Evolutionary conservation across 176 grass and related monocot species (phyloP).

Genomic region (Triticum urartu): DNA sequence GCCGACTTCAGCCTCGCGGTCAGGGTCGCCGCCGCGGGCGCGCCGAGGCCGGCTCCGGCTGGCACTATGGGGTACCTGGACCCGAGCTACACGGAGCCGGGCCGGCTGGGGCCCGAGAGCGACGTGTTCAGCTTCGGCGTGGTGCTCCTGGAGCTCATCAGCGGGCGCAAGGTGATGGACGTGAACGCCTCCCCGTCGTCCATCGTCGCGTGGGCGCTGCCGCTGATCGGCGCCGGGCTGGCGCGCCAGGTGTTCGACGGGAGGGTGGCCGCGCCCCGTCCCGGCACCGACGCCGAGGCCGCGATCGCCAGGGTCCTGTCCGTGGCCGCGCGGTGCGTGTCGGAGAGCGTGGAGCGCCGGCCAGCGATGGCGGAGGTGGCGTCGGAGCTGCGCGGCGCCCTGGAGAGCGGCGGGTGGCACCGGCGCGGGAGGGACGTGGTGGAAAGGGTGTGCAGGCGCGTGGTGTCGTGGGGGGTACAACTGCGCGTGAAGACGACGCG

Average conservation of each 20-base stretch:
- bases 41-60: conserved; percentile 31
- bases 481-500: conserved; percentile 40
- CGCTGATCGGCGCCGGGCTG: conserved; percentile 31
- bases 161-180: conserved; percentile 91
- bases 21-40: background rate
- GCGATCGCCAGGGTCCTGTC: conserved; percentile 41
- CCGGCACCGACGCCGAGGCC: background rate
- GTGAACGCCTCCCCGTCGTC: conserved; percentile 55
- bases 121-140: conserved; percentile 99
- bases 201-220: conserved; percentile 72
- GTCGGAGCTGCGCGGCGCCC: conserved; percentile 53
- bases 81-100: conserved; percentile 81
- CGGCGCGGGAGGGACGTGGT: background rate
- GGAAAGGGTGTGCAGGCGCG: conserved; percentile 37
- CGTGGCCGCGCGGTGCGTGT: conserved; percentile 66
- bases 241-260: conserved; percentile 49
- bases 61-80: conserved; percentile 99
- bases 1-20: conserved; percentile 92
- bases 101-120: conserved; percentile 59
- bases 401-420: conserved; percentile 44
- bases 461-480: conserved; percentile 46
- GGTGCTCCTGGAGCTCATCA: conserved; percentile 87
- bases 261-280: conserved; percentile 37
- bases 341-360: conserved; percentile 44
- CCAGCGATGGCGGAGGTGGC: conserved; percentile 75